phyloP scores from a whole-genome alignment of 805 yeast genomes.

The Candida silvicultrix region DNA sequence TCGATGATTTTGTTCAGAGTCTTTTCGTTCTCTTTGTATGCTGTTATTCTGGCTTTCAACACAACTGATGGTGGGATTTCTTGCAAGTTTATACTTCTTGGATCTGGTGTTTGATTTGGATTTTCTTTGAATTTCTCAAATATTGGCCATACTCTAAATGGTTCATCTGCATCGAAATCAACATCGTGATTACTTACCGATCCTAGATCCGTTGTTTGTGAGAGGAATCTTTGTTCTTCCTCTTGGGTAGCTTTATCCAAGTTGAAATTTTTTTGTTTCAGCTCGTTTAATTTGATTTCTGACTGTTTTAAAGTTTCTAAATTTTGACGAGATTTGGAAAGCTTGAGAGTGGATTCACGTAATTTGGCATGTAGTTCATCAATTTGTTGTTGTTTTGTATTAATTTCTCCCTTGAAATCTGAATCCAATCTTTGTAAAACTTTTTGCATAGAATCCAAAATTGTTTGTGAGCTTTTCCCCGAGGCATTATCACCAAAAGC shows the following conservation, averaged over 20 bases:
- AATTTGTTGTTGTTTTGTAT: constrained; percentile 44
- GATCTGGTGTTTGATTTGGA: constrained; percentile 24
- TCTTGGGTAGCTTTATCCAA: constrained; percentile 57
- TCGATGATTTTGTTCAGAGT: constrained; percentile 46
- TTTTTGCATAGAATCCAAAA: constrained; percentile 44
- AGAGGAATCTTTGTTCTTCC: constrained; percentile 51
- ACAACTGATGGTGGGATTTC: constrained; percentile 33
- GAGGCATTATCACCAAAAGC: neutral
- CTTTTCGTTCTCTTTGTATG: constrained; percentile 67
- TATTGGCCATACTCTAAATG: constrained; percentile 66
- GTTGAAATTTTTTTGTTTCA: constrained; percentile 49
- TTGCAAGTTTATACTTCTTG: constrained; percentile 17
- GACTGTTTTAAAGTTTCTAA: constrained; percentile 46
- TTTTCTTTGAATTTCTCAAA: constrained; percentile 45
- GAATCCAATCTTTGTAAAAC: constrained; percentile 46
- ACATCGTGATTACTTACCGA: constrained; percentile 39
- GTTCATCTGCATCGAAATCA: constrained; percentile 82
- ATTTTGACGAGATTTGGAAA: constrained; percentile 41
- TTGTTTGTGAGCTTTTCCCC: constrained; percentile 27
- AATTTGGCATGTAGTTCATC: constrained; percentile 48
- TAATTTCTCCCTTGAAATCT: constrained; percentile 54
- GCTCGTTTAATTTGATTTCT: constrained; percentile 37
- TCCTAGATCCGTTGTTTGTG: constrained; percentile 32
- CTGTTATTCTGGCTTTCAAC: constrained; percentile 71
- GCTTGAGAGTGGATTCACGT: constrained; percentile 46